phyloP scores from a whole-genome alignment of 345 rosid genomes.

The Viola odorata region DNA sequence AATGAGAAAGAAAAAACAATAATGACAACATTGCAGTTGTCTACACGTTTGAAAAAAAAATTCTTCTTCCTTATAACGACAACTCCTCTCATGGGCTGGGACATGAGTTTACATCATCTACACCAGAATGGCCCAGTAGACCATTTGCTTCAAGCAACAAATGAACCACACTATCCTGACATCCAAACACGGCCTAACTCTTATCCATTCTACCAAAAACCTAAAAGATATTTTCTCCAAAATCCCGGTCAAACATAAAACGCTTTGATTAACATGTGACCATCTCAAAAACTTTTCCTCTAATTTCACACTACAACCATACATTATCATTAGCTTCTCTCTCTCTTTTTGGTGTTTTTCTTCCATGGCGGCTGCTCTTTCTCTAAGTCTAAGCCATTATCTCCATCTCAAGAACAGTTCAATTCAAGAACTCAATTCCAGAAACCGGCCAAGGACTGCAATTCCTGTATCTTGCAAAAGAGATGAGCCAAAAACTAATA shows the following conservation, averaged over 20 bases:
- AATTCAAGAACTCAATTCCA: constrained; percentile 13
- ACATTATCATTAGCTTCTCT: not conserved
- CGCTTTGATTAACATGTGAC: not conserved
- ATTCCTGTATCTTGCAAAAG: constrained; percentile 17
- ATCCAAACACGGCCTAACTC: not conserved
- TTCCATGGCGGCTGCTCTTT: constrained; percentile 36
- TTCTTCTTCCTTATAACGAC: too few species aligned
- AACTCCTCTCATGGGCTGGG: too few species aligned
- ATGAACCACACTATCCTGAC: too few species aligned
- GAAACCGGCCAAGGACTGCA: constrained; percentile 9
- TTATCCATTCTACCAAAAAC: not conserved
- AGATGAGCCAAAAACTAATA: constrained; percentile 33
- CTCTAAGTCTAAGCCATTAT: constrained; percentile 15
- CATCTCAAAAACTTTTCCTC: not conserved
- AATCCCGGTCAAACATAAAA: constrained; percentile 1
- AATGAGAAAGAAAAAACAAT: too few species aligned
- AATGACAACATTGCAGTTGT: too few species aligned
- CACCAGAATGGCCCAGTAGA: too few species aligned
- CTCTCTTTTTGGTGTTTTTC: not conserved
- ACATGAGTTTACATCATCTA: too few species aligned
- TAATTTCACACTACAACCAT: not conserved
- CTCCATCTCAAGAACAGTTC: constrained; percentile 10
- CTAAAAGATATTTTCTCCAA: constrained; percentile 8
- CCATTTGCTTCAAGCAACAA: too few species aligned
- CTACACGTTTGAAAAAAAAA: too few species aligned